phyloP scores from a whole-genome alignment of 2,329 filamentous ascomycete genomes.

The Ceratocystis cubensis region DNA sequence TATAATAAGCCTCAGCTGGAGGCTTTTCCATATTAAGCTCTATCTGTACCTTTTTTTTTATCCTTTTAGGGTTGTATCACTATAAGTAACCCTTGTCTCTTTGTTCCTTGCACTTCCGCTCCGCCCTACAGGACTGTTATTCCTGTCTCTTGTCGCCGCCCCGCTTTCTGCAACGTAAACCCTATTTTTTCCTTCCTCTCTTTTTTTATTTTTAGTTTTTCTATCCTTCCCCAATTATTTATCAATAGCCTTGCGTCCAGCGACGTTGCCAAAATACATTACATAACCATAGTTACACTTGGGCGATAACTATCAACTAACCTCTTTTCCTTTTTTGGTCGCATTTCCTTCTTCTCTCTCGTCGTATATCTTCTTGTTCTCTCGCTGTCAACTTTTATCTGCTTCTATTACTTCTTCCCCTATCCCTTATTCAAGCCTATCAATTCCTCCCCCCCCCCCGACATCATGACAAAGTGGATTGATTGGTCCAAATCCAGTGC shows the following conservation, averaged over 20 bases:
- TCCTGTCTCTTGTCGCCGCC: not conserved
- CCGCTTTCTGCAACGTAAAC: too few relatives aligned
- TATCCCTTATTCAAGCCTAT: not conserved
- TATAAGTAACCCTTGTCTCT: not conserved
- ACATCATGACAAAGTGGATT: slow-evolving; percentile 29
- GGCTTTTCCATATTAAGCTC: too few relatives aligned
- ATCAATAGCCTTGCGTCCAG: not conserved
- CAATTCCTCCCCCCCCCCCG: not conserved
- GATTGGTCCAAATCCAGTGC: slow-evolving; percentile 46
- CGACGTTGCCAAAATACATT: slow-evolving; percentile 1
- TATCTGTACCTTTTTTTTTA: not conserved
- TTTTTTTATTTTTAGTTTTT: not conserved
- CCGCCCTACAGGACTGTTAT: not conserved
- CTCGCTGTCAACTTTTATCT: not conserved
- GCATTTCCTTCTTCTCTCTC: not conserved
- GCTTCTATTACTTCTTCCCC: not conserved
- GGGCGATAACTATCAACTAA: not conserved
- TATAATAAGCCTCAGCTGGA: too few relatives aligned
- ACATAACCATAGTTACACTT: not conserved
- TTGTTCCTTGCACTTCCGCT: not conserved
- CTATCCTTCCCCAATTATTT: not conserved
- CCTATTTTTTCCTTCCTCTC: not conserved
- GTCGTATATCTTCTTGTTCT: not conserved
- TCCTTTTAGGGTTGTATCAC: not conserved
- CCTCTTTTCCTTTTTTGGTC: not conserved